Evolutionary conservation across 371 early-diverging fungal genomes (phyloP).

Genomic region (Amoeboaphelidium protococcarum): DNA sequence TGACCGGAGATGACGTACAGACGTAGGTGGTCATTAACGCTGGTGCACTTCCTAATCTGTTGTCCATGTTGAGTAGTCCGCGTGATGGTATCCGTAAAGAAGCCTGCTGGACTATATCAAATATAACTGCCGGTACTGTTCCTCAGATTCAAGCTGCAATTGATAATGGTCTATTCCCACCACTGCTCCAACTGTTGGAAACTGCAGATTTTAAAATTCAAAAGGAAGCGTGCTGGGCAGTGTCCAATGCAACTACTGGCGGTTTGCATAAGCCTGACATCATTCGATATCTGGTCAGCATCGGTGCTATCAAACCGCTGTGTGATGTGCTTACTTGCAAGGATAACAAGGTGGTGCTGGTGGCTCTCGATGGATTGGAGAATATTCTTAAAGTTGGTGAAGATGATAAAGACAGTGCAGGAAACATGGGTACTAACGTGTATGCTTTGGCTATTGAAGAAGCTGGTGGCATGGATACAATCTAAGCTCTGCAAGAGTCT

Average conservation of each 20-base stretch:
- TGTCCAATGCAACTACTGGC: slow-evolving; percentile 91
- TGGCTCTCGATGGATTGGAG: slow-evolving; percentile 85
- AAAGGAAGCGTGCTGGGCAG: slow-evolving; percentile 99
- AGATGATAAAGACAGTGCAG: slow-evolving; percentile 20
- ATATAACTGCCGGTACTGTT: slow-evolving; percentile 95
- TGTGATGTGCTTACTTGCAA: slow-evolving; percentile 66
- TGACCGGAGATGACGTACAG: slow-evolving; percentile 92
- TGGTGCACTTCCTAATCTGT: slow-evolving; percentile 62
- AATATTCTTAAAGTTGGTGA: slow-evolving; percentile 94
- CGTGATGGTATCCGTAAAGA: slow-evolving; percentile 94
- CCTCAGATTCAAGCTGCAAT: slow-evolving; percentile 82
- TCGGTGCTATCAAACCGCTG: slow-evolving; percentile 78
- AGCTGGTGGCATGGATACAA: slow-evolving; percentile 67
- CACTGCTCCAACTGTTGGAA: slow-evolving; percentile 60
- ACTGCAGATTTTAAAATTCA: slow-evolving; percentile 87
- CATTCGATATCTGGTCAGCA: slow-evolving; percentile 46
- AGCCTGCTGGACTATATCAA: slow-evolving; percentile 99
- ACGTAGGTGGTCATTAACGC: slow-evolving; percentile 86
- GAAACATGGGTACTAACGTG: slow-evolving; percentile 44
- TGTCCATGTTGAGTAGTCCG: slow-evolving; percentile 44
- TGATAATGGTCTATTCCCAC: slow-evolving; percentile 75
- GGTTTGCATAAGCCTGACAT: slow-evolving; percentile 53
- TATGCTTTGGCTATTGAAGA: slow-evolving; percentile 64
- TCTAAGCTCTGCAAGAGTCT: slow-evolving; percentile 67
- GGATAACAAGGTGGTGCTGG: slow-evolving; percentile 83